Percentiles rank a stretch among this genome's conserved stretches.
phyloP scores from a whole-genome alignment of 1,284 basidiomycete genomes.

The Fomitiporia mediterranea region DNA sequence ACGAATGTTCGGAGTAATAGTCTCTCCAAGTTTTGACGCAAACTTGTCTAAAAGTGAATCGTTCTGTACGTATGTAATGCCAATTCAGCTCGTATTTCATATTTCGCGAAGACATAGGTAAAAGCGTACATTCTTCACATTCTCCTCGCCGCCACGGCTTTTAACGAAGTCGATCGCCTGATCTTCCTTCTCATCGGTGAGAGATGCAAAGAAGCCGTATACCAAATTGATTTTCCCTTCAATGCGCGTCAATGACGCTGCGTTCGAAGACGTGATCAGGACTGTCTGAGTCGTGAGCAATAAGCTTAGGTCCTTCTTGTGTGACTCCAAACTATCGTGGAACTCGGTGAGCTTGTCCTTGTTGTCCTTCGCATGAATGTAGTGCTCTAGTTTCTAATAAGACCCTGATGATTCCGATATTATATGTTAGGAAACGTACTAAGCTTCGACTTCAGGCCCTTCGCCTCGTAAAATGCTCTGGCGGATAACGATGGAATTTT shows the following conservation, averaged over 20 bases:
- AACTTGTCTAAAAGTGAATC: constrained; percentile 15
- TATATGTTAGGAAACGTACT: constrained; percentile 2
- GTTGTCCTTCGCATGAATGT: constrained; percentile 16
- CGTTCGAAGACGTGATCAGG: constrained; percentile 14
- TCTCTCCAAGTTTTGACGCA: constrained; percentile 14
- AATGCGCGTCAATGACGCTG: constrained; percentile 12
- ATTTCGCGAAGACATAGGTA: no score
- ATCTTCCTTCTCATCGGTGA: constrained; percentile 9
- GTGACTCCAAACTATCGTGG: constrained; percentile 5
- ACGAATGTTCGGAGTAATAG: constrained; percentile 10
- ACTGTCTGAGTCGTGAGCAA: constrained; percentile 19
- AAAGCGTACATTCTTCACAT: neutral
- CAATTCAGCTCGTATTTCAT: no score
- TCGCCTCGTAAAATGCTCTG: constrained; percentile 20
- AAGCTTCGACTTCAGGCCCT: constrained; percentile 17
- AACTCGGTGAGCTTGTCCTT: constrained; percentile 15
- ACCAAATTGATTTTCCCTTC: constrained; percentile 8
- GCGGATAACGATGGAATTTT: neutral
- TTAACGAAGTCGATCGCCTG: constrained; percentile 8
- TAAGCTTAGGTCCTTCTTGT: constrained; percentile 12
- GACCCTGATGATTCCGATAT: neutral
- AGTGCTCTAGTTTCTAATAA: constrained; percentile 6
- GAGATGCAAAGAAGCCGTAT: constrained; percentile 2
- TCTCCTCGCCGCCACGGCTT: constrained; percentile 8
- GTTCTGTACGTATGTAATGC: constrained; percentile 11